Percentiles rank a stretch among this genome's conserved stretches.
Evolutionary conservation across 2,329 filamentous ascomycete genomes (phyloP).

Genomic region (Cladosporium phlei): DNA sequence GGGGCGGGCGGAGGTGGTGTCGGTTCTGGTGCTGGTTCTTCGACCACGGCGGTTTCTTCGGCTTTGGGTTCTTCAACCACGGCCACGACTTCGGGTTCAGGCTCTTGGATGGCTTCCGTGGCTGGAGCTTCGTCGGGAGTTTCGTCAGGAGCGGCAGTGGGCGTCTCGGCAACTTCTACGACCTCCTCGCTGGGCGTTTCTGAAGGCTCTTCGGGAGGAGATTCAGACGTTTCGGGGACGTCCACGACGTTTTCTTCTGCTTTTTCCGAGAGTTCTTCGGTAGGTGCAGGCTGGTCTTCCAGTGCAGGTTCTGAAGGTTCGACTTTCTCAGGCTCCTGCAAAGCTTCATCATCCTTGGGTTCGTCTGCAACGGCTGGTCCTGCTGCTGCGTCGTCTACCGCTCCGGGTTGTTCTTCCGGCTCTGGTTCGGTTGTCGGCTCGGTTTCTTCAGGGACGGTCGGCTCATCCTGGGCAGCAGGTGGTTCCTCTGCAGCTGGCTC

Average conservation of each 20-base stretch:
- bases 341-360: background rate
- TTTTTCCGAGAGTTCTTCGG: too few relatives aligned
- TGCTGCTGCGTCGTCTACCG: background rate
- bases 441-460: background rate
- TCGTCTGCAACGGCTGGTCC: background rate
- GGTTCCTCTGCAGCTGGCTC: slow-evolving; percentile 3
- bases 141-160: background rate
- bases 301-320: background rate
- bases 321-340: background rate
- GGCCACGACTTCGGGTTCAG: slow-evolving; percentile 7
- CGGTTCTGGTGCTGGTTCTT: slow-evolving; percentile 3
- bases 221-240: too few relatives aligned
- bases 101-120: background rate
- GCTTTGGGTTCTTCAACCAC: background rate
- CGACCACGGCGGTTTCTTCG: slow-evolving; percentile 6
- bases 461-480: background rate
- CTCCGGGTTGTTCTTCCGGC: background rate
- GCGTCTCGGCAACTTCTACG: background rate
- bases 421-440: background rate
- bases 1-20: background rate
- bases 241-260: too few relatives aligned
- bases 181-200: background rate
- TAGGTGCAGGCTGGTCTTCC: background rate
- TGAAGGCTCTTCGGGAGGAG: too few relatives aligned
- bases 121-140: background rate